A percentile compares a stretch with the other conserved stretches of the same genome.
phyloP scores from a whole-genome alignment of 805 yeast genomes.

The Nakazawaea wyomingensis region DNA sequence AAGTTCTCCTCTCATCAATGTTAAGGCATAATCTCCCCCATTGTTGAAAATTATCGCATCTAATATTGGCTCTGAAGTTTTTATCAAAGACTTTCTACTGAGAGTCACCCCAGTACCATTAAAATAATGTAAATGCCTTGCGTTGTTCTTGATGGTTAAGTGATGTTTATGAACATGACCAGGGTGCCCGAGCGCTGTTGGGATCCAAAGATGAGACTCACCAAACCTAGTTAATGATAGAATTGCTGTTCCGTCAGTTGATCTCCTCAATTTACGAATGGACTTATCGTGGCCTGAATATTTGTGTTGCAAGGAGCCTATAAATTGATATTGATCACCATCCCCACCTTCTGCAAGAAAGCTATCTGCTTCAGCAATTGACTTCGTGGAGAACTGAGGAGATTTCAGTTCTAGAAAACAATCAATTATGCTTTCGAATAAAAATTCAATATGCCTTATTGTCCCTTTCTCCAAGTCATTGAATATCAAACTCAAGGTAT shows the following conservation, averaged over 20 bases:
- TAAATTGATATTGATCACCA: constrained; percentile 1
- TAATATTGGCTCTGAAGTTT: constrained; percentile 42
- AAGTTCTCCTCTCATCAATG: constrained; percentile 38
- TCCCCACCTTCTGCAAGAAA: neutral
- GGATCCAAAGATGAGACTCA: constrained; percentile 59
- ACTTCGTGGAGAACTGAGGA: neutral
- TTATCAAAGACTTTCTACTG: constrained; percentile 28
- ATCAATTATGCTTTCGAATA: constrained; percentile 24
- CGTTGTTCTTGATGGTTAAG: neutral
- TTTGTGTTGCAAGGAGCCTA: constrained; percentile 42
- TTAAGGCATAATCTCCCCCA: constrained; percentile 39
- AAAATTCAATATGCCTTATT: constrained; percentile 28
- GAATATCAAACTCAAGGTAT: constrained; percentile 34
- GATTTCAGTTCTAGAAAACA: constrained; percentile 13
- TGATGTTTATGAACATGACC: constrained; percentile 6
- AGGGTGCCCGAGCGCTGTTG: constrained; percentile 24
- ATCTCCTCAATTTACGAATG: constrained; percentile 58
- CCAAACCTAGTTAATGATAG: constrained; percentile 57
- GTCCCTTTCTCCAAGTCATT: constrained; percentile 38
- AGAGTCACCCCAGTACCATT: constrained; percentile 19
- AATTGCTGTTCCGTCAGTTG: constrained; percentile 59
- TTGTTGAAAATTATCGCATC: constrained; percentile 43
- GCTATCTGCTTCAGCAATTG: neutral
- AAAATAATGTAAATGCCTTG: constrained; percentile 9
- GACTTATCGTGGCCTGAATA: constrained; percentile 87